These are phyloP conservation scores for Magnusiomyces clavatus DNA, from an alignment of 1,139 yeast species.

Conservation along the genomic window DNA sequence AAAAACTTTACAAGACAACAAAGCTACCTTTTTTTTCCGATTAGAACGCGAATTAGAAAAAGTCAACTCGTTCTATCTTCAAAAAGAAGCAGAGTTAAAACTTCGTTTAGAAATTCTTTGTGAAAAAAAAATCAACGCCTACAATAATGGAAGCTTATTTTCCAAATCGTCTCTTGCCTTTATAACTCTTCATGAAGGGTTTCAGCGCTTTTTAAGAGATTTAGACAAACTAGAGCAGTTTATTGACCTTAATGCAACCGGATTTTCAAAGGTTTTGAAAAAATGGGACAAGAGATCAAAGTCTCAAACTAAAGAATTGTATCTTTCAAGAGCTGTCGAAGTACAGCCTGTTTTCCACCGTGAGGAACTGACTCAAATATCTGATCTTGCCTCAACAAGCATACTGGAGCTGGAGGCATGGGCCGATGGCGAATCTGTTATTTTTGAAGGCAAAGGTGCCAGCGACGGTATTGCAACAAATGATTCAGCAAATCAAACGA, in stretches of 20 bases:
- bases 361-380: slow-evolving; percentile 74
- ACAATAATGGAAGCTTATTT: slow-evolving; percentile 35
- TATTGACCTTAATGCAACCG: slow-evolving; percentile 89
- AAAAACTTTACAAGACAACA: slow-evolving; percentile 73
- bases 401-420: slow-evolving; percentile 80
- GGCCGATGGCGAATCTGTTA: slow-evolving; percentile 59
- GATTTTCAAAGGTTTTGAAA: slow-evolving; percentile 87
- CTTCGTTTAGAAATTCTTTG: slow-evolving; percentile 68
- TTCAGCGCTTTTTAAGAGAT: slow-evolving; percentile 84
- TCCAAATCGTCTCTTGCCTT: slow-evolving; percentile 47
- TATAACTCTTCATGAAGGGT: slow-evolving; percentile 71
- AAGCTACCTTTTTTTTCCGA: slow-evolving; percentile 87
- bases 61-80: slow-evolving; percentile 81
- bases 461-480: slow-evolving; percentile 3
- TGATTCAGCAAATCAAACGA: neutral
- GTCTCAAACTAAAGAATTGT: slow-evolving; percentile 87
- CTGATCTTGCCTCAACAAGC: slow-evolving; percentile 72
- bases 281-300: slow-evolving; percentile 98
- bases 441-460: slow-evolving; percentile 25
- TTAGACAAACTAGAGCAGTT: slow-evolving; percentile 82
- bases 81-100: slow-evolving; percentile 77
- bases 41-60: slow-evolving; percentile 91
- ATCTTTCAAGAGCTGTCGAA: slow-evolving; percentile 84
- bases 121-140: slow-evolving; percentile 61
- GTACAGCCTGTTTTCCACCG: slow-evolving; percentile 96